Conservation (phyloP, 2,329 filamentous ascomycete species). For the Xylariaceae sp. region DNA sequence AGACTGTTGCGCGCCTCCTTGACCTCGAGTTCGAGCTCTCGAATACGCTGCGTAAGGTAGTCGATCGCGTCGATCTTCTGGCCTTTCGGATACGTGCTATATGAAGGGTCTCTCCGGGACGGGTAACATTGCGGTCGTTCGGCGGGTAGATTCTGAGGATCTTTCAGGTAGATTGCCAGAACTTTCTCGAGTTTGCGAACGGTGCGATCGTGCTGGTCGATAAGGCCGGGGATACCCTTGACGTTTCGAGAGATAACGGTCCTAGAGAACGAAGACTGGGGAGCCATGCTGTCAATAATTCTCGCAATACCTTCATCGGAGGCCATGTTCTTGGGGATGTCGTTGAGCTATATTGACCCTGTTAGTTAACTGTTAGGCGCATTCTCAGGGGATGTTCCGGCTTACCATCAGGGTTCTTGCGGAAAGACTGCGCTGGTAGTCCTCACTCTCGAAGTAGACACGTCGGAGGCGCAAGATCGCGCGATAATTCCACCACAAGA, state of each 20-base stretch:
- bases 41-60: slow-evolving; percentile 81
- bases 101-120: slow-evolving; percentile 70
- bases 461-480: slow-evolving; percentile 66
- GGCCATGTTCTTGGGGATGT: slow-evolving; percentile 70
- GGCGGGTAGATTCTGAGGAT: slow-evolving; percentile 72
- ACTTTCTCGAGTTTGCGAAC: slow-evolving; percentile 80
- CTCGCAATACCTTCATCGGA: slow-evolving; percentile 83
- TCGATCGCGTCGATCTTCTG: slow-evolving; percentile 91
- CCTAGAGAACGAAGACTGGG: slow-evolving; percentile 50
- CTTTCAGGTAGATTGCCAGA: slow-evolving; percentile 83
- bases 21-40: slow-evolving; percentile 75
- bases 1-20: slow-evolving; percentile 75
- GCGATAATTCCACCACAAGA: slow-evolving; percentile 87
- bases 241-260: slow-evolving; percentile 81
- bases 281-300: slow-evolving; percentile 74
- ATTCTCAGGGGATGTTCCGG: background rate
- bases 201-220: slow-evolving; percentile 73
- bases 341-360: slow-evolving; percentile 57
- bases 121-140: slow-evolving; percentile 73
- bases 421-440: slow-evolving; percentile 85
- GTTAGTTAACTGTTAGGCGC: slow-evolving; percentile 31
- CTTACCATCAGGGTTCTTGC: slow-evolving; percentile 63
- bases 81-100: slow-evolving; percentile 53
- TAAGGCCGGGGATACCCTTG: slow-evolving; percentile 78
- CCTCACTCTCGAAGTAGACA: slow-evolving; percentile 75